phyloP scores from a whole-genome alignment of 2,329 filamentous ascomycete genomes.

The Pseudogymnoascus sp. region DNA sequence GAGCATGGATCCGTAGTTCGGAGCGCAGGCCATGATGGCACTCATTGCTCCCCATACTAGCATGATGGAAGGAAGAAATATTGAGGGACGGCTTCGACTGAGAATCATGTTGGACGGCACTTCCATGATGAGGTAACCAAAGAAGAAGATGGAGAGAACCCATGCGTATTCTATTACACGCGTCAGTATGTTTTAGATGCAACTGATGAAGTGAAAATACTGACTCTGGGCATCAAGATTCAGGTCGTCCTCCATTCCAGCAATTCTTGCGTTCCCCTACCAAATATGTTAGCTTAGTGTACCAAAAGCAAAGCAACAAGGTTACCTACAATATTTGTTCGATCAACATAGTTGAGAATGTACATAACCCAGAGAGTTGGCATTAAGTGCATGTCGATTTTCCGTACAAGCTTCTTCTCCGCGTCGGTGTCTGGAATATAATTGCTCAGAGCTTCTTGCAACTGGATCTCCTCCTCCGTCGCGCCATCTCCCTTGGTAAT shows the following conservation, averaged over 20 bases:
- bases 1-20: constrained; percentile 43
- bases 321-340: constrained; percentile 38
- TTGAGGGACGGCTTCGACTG: constrained; percentile 37
- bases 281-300: neutral
- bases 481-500: constrained; percentile 11
- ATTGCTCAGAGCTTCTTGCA: constrained; percentile 25
- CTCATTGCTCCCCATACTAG: constrained; percentile 45
- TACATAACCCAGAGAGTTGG: constrained; percentile 50
- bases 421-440: constrained; percentile 26
- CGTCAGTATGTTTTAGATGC: constrained; percentile 3
- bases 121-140: constrained; percentile 45
- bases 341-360: constrained; percentile 50
- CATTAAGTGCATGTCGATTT: constrained; percentile 48
- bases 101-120: constrained; percentile 45
- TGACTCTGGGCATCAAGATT: constrained; percentile 16
- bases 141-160: constrained; percentile 38
- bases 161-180: constrained; percentile 18
- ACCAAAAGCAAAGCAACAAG: neutral
- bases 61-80: constrained; percentile 40
- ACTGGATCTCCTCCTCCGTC: constrained; percentile 21
- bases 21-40: constrained; percentile 44
- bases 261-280: constrained; percentile 47
- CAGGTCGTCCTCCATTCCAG: constrained; percentile 48
- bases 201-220: neutral
- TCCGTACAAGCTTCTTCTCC: constrained; percentile 37